Conservation (phyloP, 257 asterid species). For the Penstemon barbatus region DNA sequence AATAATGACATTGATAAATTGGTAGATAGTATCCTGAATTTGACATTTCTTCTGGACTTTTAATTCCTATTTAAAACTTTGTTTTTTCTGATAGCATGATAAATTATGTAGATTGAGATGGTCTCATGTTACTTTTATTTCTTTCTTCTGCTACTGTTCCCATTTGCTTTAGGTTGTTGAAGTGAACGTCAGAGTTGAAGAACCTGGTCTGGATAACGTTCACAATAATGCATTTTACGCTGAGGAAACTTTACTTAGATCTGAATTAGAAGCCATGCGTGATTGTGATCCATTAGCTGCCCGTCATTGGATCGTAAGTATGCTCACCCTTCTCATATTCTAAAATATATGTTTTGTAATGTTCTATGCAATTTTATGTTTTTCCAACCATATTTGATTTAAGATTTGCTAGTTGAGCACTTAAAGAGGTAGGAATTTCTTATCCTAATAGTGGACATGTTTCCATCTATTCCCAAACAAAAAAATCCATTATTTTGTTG, state of each 20-base stretch:
- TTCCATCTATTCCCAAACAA: background rate
- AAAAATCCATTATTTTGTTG: background rate
- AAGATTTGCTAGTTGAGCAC: slow-evolving; percentile 1
- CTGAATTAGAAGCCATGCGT: slow-evolving; percentile 94
- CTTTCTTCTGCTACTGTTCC: slow-evolving; percentile 7
- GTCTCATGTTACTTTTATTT: background rate
- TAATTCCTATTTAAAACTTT: background rate
- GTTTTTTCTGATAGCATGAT: background rate
- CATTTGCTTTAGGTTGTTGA: slow-evolving; percentile 68
- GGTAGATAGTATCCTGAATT: background rate
- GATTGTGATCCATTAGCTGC: slow-evolving; percentile 85
- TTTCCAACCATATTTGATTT: background rate
- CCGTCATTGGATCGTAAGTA: slow-evolving; percentile 95
- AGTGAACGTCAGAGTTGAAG: slow-evolving; percentile 86
- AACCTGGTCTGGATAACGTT: slow-evolving; percentile 80
- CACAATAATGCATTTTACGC: slow-evolving; percentile 93
- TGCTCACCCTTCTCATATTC: slow-evolving; percentile 16
- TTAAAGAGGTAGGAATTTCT: background rate
- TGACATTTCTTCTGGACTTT: background rate
- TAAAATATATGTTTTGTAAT: slow-evolving; percentile 5
- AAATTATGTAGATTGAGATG: slow-evolving; percentile 12
- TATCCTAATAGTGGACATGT: slow-evolving; percentile 9
- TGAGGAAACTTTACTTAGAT: slow-evolving; percentile 78
- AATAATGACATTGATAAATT: background rate
- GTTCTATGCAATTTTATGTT: background rate